Percentiles rank a stretch among this genome's conserved stretches.
Conservation (phyloP, 192 early-diverging fungal genomes). For the Kappamyces sp. region DNA sequence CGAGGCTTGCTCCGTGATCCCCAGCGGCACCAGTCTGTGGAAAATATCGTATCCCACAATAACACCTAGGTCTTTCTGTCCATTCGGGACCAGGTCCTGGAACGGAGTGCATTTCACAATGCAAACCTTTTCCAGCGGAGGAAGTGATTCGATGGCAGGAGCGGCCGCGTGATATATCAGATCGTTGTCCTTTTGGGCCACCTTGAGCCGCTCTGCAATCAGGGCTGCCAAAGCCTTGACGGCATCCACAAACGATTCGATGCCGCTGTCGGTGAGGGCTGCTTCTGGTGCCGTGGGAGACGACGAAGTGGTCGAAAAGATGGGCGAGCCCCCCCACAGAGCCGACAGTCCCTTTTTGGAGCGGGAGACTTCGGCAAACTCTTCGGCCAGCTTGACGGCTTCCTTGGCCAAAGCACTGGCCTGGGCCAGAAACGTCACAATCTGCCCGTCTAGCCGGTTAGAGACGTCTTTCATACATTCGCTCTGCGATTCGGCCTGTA, state of each 20-base stretch:
- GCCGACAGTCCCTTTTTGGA: neutral
- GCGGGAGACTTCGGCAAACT: constrained; percentile 39
- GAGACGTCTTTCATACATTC: constrained; percentile 46
- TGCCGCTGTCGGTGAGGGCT: neutral
- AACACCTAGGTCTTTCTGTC: constrained; percentile 68
- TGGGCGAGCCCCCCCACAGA: constrained; percentile 38
- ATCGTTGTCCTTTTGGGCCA: constrained; percentile 86
- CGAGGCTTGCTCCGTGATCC: constrained; percentile 89
- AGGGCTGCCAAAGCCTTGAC: constrained; percentile 58
- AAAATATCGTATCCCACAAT: constrained; percentile 93
- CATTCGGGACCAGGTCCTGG: constrained; percentile 61
- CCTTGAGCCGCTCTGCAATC: constrained; percentile 64
- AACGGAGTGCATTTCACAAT: constrained; percentile 76
- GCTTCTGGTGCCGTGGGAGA: constrained; percentile 39
- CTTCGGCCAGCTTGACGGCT: constrained; percentile 66
- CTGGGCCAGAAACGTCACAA: constrained; percentile 67
- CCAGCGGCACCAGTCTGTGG: constrained; percentile 76
- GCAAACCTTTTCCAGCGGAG: constrained; percentile 77
- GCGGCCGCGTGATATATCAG: constrained; percentile 88
- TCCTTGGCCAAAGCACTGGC: constrained; percentile 85
- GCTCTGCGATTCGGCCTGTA: constrained; percentile 65
- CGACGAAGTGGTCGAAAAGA: constrained; percentile 51
- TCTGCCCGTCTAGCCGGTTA: constrained; percentile 47
- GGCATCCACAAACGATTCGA: constrained; percentile 55
- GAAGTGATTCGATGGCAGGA: constrained; percentile 70